Evolutionary conservation across 345 rosid species (phyloP), one percentile per base, ranked within the genome.

Genomic region (Passiflora organensis): DNA sequence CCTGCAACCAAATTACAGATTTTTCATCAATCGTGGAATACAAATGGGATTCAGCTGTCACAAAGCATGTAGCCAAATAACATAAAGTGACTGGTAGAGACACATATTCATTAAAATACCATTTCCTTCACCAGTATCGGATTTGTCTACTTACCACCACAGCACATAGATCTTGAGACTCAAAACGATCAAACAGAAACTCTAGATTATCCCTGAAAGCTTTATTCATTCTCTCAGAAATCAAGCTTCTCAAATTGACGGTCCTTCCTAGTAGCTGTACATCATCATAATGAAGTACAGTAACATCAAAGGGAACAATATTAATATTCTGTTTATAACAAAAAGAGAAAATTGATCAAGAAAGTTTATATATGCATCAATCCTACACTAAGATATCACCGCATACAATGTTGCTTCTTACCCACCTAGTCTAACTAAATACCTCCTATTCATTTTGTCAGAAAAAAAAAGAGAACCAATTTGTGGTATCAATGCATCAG

Each of bases 161-260:
- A 38, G 99, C 96, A 75, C 96, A 89, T 59, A 93, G 64, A 74
- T 93, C 97, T 45, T 93, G 97, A 43, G 96, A 93, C 82, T 89
- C 97, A 48, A 93, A 93, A 50, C 95, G 95, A 48, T 93, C 95
- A 63, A 93, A 84, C 22, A 93, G 86, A 74, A 93, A 93, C 76
- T 93, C 99, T 1, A 93, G 80, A 69, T 93, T 93, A 74, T 93
- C 99, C 76, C 99, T 89, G 74, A 86, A 89, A 56, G 73, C 71
- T 82, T 83, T 93, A 64, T 93, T 93, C 95, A 93, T 80, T 69
- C 95, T 67, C 73, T 84, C 89, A 54, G 95, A 67, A 36, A 93
- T 82, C 73, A 93, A 72, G 58, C 96, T 89, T 80, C 97, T 84
- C 72, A 93, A 73, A 73, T 93, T 72, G 69, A 93, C 72, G 39